Conservation (phyloP, 2,329 filamentous ascomycete genomes). For the Cladosporium oxysporum region DNA sequence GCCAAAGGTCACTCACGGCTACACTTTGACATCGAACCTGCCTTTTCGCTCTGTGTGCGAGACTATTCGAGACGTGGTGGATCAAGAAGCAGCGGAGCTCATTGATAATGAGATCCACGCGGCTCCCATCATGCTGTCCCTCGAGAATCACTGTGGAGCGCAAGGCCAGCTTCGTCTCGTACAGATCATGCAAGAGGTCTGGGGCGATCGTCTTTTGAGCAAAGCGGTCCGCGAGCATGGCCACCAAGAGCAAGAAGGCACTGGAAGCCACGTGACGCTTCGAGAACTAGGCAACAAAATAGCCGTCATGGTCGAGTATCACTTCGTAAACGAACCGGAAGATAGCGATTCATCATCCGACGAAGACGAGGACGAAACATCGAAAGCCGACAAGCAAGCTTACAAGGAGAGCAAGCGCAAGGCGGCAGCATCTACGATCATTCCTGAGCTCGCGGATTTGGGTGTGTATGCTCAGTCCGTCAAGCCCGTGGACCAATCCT, state of each 20-base stretch:
- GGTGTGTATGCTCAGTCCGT: conserved; percentile 71
- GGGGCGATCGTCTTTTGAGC: conserved; percentile 61
- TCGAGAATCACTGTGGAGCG: conserved; percentile 67
- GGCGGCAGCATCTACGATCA: conserved; percentile 52
- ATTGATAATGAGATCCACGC: conserved; percentile 45
- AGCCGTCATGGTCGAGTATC: conserved; percentile 68
- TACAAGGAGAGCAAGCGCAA: conserved; percentile 59
- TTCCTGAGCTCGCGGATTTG: conserved; percentile 65
- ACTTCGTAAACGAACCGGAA: conserved; percentile 56
- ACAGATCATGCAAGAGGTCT: conserved; percentile 66
- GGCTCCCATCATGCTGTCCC: conserved; percentile 63
- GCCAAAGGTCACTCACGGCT: conserved; percentile 71
- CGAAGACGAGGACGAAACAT: conserved; percentile 46
- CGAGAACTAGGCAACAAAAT: conserved; percentile 64
- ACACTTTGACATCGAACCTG: conserved; percentile 67
- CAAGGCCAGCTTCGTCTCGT: conserved; percentile 63
- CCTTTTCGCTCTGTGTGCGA: conserved; percentile 66
- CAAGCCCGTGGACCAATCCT: conserved; percentile 66
- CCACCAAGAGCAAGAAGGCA: conserved; percentile 55
- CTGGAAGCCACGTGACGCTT: conserved; percentile 58
- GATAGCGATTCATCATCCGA: conserved; percentile 43
- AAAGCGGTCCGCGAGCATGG: conserved; percentile 59
- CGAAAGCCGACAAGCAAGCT: conserved; percentile 51
- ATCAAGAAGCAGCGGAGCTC: conserved; percentile 56
- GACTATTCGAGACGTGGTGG: conserved; percentile 63